Conservation (phyloP, 305 asterid genomes). For the Plantago lanceolata region DNA sequence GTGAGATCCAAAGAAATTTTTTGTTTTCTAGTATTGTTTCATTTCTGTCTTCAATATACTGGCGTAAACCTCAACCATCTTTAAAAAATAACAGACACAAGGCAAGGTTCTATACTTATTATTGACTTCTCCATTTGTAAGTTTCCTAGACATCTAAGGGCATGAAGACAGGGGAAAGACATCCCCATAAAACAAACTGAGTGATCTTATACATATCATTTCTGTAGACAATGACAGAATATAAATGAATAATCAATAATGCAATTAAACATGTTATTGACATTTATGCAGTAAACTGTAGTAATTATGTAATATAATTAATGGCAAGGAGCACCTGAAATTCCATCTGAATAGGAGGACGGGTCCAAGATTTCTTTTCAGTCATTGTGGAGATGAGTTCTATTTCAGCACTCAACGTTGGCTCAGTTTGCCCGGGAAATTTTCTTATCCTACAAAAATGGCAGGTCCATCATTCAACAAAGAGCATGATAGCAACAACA, state of each 20-base stretch:
- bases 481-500: background rate
- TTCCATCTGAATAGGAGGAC: slow-evolving; percentile 99
- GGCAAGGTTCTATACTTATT: slow-evolving; percentile 2
- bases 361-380: slow-evolving; percentile 95
- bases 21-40: no score
- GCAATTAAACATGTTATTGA: slow-evolving; percentile 5
- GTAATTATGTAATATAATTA: slow-evolving; percentile 14
- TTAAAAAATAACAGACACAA: slow-evolving; percentile 1
- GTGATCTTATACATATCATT: slow-evolving; percentile 10
- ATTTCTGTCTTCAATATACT: background rate
- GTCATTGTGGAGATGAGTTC: slow-evolving; percentile 90
- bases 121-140: slow-evolving; percentile 1
- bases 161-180: background rate
- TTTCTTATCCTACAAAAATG: slow-evolving; percentile 74
- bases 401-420: slow-evolving; percentile 97
- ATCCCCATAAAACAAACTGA: background rate
- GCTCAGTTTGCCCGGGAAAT: slow-evolving; percentile 98
- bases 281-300: slow-evolving; percentile 10
- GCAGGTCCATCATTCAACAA: slow-evolving; percentile 20
- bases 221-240: slow-evolving; percentile 2
- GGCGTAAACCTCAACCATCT: slow-evolving; percentile 1
- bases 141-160: background rate
- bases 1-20: no score
- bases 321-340: slow-evolving; percentile 61
- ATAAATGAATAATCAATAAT: slow-evolving; percentile 10